Percentiles rank a stretch among this genome's conserved stretches.
phyloP scores from a whole-genome alignment of 2,329 filamentous ascomycete species.

The Colletotrichum brevisporum region DNA sequence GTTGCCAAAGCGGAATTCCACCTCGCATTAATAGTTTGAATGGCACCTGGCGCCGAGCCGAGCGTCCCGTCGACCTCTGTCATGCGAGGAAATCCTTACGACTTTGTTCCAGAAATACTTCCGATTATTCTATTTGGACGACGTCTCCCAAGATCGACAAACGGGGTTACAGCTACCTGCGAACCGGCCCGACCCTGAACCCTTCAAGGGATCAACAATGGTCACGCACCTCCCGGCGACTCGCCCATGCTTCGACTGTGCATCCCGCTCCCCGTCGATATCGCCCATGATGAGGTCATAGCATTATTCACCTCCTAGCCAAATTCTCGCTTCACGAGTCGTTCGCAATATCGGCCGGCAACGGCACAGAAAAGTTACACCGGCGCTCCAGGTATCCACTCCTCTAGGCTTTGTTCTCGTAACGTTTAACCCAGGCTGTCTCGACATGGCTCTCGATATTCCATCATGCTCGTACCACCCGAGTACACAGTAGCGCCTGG shows the following conservation, averaged over 20 bases:
- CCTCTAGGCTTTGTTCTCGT: background rate
- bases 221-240: background rate
- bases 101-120: background rate
- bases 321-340: slow-evolving; percentile 24
- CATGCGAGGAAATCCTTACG: no score
- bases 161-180: slow-evolving; percentile 5
- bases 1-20: no score
- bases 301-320: slow-evolving; percentile 19
- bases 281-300: background rate
- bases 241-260: slow-evolving; percentile 7
- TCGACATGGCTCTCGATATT: slow-evolving; percentile 2
- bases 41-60: no score
- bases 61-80: no score
- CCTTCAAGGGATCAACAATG: slow-evolving; percentile 3
- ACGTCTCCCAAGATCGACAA: slow-evolving; percentile 16
- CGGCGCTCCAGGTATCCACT: background rate
- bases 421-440: background rate
- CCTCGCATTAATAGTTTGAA: no score
- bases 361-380: background rate
- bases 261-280: slow-evolving; percentile 28
- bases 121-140: background rate
- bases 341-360: background rate
- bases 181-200: slow-evolving; percentile 25
- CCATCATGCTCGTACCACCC: background rate
- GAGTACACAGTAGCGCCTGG: background rate